phyloP scores from a whole-genome alignment of 164 flowering plant genomes.

The Nelumbo lutea region DNA sequence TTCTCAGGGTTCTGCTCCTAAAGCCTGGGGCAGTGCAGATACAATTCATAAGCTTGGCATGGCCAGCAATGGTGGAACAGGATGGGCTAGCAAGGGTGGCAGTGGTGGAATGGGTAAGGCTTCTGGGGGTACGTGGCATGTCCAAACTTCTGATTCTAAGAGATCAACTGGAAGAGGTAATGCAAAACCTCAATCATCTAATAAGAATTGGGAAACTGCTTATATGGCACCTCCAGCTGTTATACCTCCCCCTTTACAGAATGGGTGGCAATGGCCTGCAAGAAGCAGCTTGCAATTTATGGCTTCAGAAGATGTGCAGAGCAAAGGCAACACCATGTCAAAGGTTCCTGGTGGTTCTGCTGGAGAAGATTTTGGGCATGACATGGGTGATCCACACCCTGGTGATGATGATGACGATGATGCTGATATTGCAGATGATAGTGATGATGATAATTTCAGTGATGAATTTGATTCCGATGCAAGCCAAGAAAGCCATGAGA shows the following conservation, averaged over 20 bases:
- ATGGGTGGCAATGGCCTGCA: conserved; percentile 65
- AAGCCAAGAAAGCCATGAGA: conserved; percentile 59
- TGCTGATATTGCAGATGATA: conserved; percentile 29
- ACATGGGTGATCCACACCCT: not conserved
- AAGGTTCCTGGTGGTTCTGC: conserved; percentile 2
- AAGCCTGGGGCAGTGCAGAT: conserved; percentile 41
- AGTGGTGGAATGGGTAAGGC: conserved; percentile 31
- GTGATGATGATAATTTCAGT: conserved; percentile 57
- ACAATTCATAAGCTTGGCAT: conserved; percentile 26
- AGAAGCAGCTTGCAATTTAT: conserved; percentile 25
- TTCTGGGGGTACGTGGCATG: conserved; percentile 27
- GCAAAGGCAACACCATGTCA: not conserved
- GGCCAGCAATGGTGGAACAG: conserved; percentile 20
- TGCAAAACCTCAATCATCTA: conserved; percentile 26
- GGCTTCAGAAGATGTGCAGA: conserved; percentile 17
- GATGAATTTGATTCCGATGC: conserved; percentile 75
- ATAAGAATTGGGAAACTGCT: conserved; percentile 17
- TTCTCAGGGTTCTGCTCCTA: conserved; percentile 32
- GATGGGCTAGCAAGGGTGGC: conserved; percentile 6
- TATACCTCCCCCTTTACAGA: conserved; percentile 50
- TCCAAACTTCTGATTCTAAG: conserved; percentile 28
- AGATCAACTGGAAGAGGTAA: conserved; percentile 42
- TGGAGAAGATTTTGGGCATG: conserved; percentile 15
- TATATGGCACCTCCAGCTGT: conserved; percentile 27
- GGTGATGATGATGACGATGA: conserved; percentile 29